These are phyloP conservation scores for Westerdykella aurantiaca DNA, from an alignment of 2,329 filamentous ascomycete genomes.

Conservation along the genomic window DNA sequence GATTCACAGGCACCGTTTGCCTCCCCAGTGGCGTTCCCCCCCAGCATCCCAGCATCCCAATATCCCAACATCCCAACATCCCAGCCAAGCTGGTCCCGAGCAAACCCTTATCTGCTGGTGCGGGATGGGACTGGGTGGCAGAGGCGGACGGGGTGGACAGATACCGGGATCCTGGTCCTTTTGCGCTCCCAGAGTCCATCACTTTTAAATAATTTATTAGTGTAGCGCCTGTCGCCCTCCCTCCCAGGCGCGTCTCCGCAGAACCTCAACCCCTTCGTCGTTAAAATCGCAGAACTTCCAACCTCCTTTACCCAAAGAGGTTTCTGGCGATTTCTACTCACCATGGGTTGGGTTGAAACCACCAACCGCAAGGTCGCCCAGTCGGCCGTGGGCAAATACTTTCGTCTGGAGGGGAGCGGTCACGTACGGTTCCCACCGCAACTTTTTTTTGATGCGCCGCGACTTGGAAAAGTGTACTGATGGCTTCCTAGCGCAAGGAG, in stretches of 20 bases:
- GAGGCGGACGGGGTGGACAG: background rate
- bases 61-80: background rate
- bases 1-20: background rate
- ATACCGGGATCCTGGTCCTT: background rate
- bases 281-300: background rate
- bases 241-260: background rate
- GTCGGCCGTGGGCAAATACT: slow-evolving; percentile 43
- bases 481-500: slow-evolving; percentile 53
- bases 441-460: slow-evolving; percentile 2
- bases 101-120: slow-evolving; percentile 32
- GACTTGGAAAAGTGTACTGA: slow-evolving; percentile 11
- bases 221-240: background rate
- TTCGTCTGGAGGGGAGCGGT: slow-evolving; percentile 74
- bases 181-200: slow-evolving; percentile 7
- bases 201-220: background rate
- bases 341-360: slow-evolving; percentile 32
- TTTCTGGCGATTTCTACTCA: slow-evolving; percentile 5
- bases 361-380: slow-evolving; percentile 30
- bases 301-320: slow-evolving; percentile 1
- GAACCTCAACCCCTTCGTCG: background rate
- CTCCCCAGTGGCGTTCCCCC: slow-evolving; percentile 10
- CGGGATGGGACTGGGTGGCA: slow-evolving; percentile 20
- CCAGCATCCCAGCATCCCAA: slow-evolving; percentile 2
- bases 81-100: slow-evolving; percentile 3
- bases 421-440: slow-evolving; percentile 55